phyloP scores from a whole-genome alignment of 306 rosid genomes.

The Nissolia schottii region DNA sequence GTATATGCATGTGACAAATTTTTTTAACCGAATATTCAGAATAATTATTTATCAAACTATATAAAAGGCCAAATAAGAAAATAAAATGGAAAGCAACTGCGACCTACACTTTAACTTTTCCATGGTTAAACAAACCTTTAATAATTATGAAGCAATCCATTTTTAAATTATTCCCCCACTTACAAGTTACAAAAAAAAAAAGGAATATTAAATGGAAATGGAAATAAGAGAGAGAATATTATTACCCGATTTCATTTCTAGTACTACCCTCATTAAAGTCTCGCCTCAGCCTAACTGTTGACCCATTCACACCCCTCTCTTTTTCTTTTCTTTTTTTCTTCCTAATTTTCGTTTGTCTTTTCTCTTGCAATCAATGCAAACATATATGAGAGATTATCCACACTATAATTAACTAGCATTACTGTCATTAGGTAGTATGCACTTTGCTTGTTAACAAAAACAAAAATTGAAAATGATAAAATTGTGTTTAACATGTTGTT shows the following conservation, averaged over 20 bases:
- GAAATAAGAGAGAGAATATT: neutral
- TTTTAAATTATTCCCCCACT: conserved; percentile 20
- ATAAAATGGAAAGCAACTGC: conserved; percentile 18
- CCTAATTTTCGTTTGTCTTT: too few relatives aligned
- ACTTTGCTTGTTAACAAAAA: too few relatives aligned
- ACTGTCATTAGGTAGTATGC: too few relatives aligned
- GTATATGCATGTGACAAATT: too few relatives aligned
- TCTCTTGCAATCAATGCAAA: too few relatives aligned
- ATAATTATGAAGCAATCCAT: conserved; percentile 29
- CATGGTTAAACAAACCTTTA: conserved; percentile 13
- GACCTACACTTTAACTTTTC: conserved; percentile 25
- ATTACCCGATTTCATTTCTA: neutral
- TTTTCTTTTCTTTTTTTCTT: too few relatives aligned
- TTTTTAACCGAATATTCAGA: neutral
- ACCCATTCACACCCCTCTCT: neutral
- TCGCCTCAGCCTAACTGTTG: neutral
- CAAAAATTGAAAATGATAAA: too few relatives aligned
- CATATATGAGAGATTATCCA: too few relatives aligned
- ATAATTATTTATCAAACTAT: neutral
- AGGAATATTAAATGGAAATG: neutral
- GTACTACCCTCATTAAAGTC: neutral
- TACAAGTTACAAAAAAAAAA: neutral
- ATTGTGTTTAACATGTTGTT: too few relatives aligned
- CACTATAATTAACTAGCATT: too few relatives aligned
- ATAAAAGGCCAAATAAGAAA: neutral